A percentile compares a stretch with the other conserved stretches of the same genome.
Conservation (phyloP, 2,329 filamentous ascomycete genomes). For the Cercospora beticola region DNA sequence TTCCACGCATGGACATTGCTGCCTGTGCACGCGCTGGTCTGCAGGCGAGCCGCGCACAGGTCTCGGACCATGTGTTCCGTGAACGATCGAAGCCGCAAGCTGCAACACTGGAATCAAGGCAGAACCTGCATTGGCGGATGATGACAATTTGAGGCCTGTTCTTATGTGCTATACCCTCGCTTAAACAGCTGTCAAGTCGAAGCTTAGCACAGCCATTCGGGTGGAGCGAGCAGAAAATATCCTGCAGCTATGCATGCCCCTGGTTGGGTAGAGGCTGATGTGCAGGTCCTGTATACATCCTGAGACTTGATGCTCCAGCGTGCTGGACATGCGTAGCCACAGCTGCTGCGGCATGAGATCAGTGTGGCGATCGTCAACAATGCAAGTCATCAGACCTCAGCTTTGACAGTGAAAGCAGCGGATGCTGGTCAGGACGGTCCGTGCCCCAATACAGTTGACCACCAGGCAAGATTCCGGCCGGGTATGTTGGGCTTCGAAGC, state of each 20-base stretch:
- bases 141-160: conserved; percentile 13
- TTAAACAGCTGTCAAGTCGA: conserved; percentile 6
- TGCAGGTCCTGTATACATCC: background rate
- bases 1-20: background rate
- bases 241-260: background rate
- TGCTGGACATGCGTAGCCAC: background rate
- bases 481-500: background rate
- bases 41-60: background rate
- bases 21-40: background rate
- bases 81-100: background rate
- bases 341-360: background rate
- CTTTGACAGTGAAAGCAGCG: background rate
- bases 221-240: background rate
- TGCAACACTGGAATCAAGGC: background rate
- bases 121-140: background rate
- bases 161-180: background rate
- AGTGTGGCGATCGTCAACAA: background rate
- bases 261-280: background rate
- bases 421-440: background rate
- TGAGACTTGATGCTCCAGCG: background rate
- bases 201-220: background rate
- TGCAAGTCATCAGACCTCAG: background rate
- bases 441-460: background rate
- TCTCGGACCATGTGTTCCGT: background rate
- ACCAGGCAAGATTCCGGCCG: background rate